Percentiles rank a stretch among this genome's conserved stretches.
Evolutionary conservation across 495 filamentous ascomycete genomes (phyloP).

Genomic region (Polyplosphaeria fusca): DNA sequence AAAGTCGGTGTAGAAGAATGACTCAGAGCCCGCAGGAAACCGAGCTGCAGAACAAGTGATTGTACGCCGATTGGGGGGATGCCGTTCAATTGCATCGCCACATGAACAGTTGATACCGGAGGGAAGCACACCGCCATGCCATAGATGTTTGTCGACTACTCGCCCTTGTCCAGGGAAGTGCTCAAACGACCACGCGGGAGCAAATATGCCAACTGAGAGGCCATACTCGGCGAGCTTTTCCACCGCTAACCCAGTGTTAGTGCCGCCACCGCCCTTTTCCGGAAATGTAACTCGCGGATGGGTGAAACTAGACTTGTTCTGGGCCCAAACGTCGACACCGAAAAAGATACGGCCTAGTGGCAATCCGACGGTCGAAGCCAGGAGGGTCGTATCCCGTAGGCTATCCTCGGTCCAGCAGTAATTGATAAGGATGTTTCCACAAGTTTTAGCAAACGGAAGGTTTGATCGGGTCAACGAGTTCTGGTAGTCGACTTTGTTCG

Average conservation of each 20-base stretch:
- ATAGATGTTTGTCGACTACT: constrained; percentile 41
- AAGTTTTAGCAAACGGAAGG: constrained; percentile 35
- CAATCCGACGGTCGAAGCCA: constrained; percentile 31
- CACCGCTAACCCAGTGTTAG: constrained; percentile 40
- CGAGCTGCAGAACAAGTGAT: constrained; percentile 28
- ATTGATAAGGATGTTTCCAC: constrained; percentile 44
- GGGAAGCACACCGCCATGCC: constrained; percentile 38
- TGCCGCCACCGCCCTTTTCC: constrained; percentile 30
- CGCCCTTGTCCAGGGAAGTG: constrained; percentile 40
- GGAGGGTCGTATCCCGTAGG: constrained; percentile 25
- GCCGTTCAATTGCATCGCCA: constrained; percentile 10
- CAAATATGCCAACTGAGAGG: constrained; percentile 44
- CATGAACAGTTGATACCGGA: constrained; percentile 32
- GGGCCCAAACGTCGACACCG: constrained; percentile 42
- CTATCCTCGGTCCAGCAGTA: constrained; percentile 42
- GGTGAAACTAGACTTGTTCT: constrained; percentile 16
- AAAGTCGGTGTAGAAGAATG: constrained; percentile 46
- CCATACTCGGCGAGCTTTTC: constrained; percentile 31
- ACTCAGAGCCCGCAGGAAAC: constrained; percentile 36
- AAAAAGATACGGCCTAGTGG: constrained; percentile 34
- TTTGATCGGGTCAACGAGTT: constrained; percentile 44
- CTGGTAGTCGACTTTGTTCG: constrained; percentile 45
- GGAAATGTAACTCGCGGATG: constrained; percentile 34
- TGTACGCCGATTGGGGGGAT: constrained; percentile 11
- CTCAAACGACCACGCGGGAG: constrained; percentile 49